phyloP scores from a whole-genome alignment of 257 asterid species.

The Plectranthus barbatus region DNA sequence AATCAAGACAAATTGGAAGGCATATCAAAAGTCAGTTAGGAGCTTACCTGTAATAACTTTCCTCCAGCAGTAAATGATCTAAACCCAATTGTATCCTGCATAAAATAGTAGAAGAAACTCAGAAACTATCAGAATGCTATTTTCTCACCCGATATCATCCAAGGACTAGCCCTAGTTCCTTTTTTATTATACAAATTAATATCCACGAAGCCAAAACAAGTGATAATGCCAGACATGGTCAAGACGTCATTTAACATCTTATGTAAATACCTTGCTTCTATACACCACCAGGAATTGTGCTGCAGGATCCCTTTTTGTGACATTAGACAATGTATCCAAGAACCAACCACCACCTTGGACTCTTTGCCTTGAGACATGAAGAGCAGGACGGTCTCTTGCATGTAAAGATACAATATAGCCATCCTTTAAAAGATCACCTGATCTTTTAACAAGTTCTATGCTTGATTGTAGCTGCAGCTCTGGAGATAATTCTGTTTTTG shows the following conservation, averaged over 20 bases:
- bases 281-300: conserved; percentile 90
- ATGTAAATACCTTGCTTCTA: conserved; percentile 71
- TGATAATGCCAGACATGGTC: neutral
- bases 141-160: neutral
- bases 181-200: neutral
- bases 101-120: conserved; percentile 15
- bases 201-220: neutral
- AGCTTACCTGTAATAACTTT: conserved; percentile 79
- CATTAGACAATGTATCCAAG: conserved; percentile 75
- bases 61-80: conserved; percentile 99
- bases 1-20: neutral
- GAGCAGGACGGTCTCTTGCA: conserved; percentile 65
- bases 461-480: conserved; percentile 43
- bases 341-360: conserved; percentile 98
- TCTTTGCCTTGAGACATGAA: conserved; percentile 90
- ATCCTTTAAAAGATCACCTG: conserved; percentile 74
- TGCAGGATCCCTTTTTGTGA: conserved; percentile 94
- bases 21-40: neutral
- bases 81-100: conserved; percentile 90
- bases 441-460: conserved; percentile 37
- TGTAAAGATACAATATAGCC: conserved; percentile 77
- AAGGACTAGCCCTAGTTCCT: neutral
- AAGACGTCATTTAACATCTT: neutral
- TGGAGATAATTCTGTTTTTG: conserved; percentile 43
- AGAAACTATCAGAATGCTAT: neutral